Evolutionary conservation across 2,329 filamentous ascomycete genomes (phyloP).

Genomic region (Curvularia spicifera): DNA sequence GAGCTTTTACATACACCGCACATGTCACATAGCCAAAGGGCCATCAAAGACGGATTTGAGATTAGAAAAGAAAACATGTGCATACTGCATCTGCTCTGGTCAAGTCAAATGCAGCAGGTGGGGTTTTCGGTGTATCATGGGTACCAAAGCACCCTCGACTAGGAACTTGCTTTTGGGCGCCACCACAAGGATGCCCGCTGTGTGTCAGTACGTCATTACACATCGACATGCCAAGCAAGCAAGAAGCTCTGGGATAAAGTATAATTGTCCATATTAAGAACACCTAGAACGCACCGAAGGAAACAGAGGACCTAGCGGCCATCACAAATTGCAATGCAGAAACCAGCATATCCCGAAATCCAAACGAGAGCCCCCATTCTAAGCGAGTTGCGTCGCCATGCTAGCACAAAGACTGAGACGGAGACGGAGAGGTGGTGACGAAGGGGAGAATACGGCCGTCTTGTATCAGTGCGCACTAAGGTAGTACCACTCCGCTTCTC

Average conservation of each 20-base stretch:
- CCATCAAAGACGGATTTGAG: background rate
- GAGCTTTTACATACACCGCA: background rate
- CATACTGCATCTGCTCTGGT: background rate
- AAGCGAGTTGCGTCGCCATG: conserved; percentile 35
- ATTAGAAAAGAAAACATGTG: background rate
- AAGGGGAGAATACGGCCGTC: conserved; percentile 25
- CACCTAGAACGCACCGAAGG: conserved; percentile 32
- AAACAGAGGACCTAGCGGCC: conserved; percentile 30
- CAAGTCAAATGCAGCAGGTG: conserved; percentile 1
- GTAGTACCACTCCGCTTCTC: conserved; percentile 29
- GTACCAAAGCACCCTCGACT: background rate
- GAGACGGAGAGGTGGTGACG: conserved; percentile 30
- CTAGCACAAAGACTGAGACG: conserved; percentile 28
- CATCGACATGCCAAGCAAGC: conserved; percentile 1
- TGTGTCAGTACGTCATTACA: conserved; percentile 2
- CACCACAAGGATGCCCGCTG: background rate
- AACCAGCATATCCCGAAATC: conserved; percentile 38
- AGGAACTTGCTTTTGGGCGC: conserved; percentile 1
- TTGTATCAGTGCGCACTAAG: conserved; percentile 41
- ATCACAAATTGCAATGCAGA: conserved; percentile 39
- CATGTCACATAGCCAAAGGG: conserved; percentile 6
- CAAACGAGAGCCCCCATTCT: conserved; percentile 40
- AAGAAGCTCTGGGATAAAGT: conserved; percentile 17
- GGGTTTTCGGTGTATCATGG: background rate
- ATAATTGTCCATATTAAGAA: conserved; percentile 38